A percentile compares a stretch with the other conserved stretches of the same genome.
phyloP scores from a whole-genome alignment of 441 rosid species.

The Eutrema salsugineum region DNA sequence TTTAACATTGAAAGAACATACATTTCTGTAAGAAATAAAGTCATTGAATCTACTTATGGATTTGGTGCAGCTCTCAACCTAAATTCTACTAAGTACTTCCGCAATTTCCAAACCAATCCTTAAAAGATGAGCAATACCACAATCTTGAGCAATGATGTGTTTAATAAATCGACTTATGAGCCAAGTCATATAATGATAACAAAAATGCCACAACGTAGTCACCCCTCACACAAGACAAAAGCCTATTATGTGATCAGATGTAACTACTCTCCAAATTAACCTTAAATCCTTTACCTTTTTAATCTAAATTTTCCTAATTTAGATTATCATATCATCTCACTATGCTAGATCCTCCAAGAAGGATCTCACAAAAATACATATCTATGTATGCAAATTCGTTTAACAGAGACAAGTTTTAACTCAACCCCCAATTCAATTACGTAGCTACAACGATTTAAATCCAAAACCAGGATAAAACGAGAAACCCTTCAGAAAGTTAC shows the following conservation, averaged over 20 bases:
- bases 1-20: neutral
- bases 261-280: neutral
- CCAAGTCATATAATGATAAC: neutral
- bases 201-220: neutral
- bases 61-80: neutral
- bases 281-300: neutral
- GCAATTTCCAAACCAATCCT: neutral
- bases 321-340: neutral
- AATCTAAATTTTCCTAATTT: neutral
- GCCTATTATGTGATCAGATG: neutral
- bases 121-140: neutral
- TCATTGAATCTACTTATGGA: neutral
- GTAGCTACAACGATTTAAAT: neutral
- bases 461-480: neutral
- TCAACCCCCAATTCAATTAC: neutral
- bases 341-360: neutral
- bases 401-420: neutral
- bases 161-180: neutral
- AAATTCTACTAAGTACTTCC: neutral
- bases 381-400: neutral
- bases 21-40: neutral
- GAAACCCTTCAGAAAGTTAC: conserved; percentile 24
- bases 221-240: neutral
- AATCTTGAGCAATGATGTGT: neutral
- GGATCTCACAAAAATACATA: neutral